Evolutionary conservation across 805 yeast species (phyloP).

Genomic region (Priceomyces medius): DNA sequence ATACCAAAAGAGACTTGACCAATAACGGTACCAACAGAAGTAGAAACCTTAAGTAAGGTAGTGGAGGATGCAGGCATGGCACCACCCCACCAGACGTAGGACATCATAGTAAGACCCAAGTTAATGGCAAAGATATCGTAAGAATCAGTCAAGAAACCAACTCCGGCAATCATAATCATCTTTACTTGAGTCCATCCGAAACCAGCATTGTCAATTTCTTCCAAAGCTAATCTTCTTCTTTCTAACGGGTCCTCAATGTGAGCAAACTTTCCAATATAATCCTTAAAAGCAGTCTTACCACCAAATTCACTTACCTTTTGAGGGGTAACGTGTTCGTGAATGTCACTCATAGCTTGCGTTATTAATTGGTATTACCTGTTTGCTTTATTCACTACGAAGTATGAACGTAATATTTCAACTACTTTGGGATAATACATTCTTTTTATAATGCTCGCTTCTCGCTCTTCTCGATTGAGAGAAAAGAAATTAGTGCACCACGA

Average conservation of each 20-base stretch:
- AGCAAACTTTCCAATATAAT: slow-evolving; percentile 74
- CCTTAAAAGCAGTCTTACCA: slow-evolving; percentile 87
- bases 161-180: slow-evolving; percentile 84
- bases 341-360: slow-evolving; percentile 5
- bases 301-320: slow-evolving; percentile 37
- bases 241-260: slow-evolving; percentile 82
- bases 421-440: slow-evolving; percentile 1
- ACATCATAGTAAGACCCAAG: slow-evolving; percentile 76
- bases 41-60: slow-evolving; percentile 80
- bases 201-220: slow-evolving; percentile 74
- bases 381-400: background rate
- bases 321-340: slow-evolving; percentile 7
- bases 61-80: slow-evolving; percentile 66
- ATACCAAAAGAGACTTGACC: slow-evolving; percentile 87
- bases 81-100: slow-evolving; percentile 75
- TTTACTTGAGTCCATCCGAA: slow-evolving; percentile 83
- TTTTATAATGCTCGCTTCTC: slow-evolving; percentile 2
- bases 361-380: background rate
- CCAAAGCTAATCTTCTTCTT: slow-evolving; percentile 82
- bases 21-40: slow-evolving; percentile 91
- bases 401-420: too few species aligned
- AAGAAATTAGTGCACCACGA: slow-evolving; percentile 4
- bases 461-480: background rate
- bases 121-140: slow-evolving; percentile 91
- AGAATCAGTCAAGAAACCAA: slow-evolving; percentile 90